A percentile compares a stretch with the other conserved stretches of the same genome.
Conservation (phyloP, 805 yeast species). For the Trichomonascus vanleenenianus region DNA sequence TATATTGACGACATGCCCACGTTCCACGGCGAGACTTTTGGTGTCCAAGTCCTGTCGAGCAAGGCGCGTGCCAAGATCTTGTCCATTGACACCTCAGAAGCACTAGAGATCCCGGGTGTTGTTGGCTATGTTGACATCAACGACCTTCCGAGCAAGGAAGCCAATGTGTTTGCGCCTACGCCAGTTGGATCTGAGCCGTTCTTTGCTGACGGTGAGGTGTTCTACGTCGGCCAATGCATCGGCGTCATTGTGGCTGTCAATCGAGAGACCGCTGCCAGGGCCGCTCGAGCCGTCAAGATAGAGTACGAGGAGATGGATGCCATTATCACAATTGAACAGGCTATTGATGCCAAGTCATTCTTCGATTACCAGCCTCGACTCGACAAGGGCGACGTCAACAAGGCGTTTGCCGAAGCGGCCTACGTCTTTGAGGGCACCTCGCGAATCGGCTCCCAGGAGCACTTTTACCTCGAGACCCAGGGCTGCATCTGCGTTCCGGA, state of each 20-base stretch:
- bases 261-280: constrained; percentile 36
- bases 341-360: constrained; percentile 34
- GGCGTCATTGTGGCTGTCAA: constrained; percentile 35
- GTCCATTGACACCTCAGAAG: constrained; percentile 34
- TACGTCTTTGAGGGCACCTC: constrained; percentile 33
- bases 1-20: constrained; percentile 41
- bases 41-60: constrained; percentile 37
- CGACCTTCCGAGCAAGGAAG: constrained; percentile 33
- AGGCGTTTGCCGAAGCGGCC: constrained; percentile 29
- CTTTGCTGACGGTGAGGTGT: constrained; percentile 37
- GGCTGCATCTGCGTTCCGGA: constrained; percentile 38
- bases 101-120: constrained; percentile 35
- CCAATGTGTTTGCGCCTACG: constrained; percentile 37
- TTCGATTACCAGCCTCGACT: constrained; percentile 31
- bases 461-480: constrained; percentile 42
- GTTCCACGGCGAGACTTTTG: constrained; percentile 34
- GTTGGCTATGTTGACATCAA: constrained; percentile 35
- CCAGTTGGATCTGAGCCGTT: constrained; percentile 37
- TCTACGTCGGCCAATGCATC: constrained; percentile 38
- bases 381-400: constrained; percentile 35
- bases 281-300: constrained; percentile 35
- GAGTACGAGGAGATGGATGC: constrained; percentile 36
- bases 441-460: constrained; percentile 42
- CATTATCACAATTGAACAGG: constrained; percentile 38
- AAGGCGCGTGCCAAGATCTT: constrained; percentile 38